Evolutionary conservation across 2,329 filamentous ascomycete genomes (phyloP).

Genomic region (Trichophyton mentagrophytes): DNA sequence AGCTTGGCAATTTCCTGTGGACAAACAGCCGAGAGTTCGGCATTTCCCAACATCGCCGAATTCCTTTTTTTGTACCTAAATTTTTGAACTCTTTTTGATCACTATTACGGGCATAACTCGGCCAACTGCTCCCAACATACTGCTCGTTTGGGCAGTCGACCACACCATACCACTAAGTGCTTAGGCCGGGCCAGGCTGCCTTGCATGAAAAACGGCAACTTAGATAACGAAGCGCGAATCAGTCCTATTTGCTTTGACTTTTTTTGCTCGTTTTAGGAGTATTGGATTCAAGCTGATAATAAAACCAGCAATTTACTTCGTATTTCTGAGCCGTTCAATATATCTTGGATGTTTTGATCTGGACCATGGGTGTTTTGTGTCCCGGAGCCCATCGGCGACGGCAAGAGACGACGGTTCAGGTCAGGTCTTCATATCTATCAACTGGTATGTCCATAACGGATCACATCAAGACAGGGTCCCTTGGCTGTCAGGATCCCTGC

Average conservation of each 20-base stretch:
- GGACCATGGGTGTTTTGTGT: background rate
- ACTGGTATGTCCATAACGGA: background rate
- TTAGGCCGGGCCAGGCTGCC: background rate
- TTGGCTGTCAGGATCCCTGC: background rate
- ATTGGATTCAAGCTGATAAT: background rate
- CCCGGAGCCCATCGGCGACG: background rate
- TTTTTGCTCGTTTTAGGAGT: background rate
- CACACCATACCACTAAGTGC: background rate
- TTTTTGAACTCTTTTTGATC: background rate
- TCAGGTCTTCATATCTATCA: background rate
- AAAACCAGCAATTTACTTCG: constrained; percentile 1
- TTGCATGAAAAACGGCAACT: background rate
- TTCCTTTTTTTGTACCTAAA: background rate
- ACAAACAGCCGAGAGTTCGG: constrained; percentile 1
- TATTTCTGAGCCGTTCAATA: background rate
- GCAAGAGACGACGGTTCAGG: background rate
- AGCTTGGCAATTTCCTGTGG: background rate
- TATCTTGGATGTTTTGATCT: background rate
- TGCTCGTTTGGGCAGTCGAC: background rate
- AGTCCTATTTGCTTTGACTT: background rate
- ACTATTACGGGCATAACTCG: background rate
- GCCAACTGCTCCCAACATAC: background rate
- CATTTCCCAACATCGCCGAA: background rate
- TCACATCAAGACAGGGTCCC: background rate
- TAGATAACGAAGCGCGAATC: constrained; percentile 1